Base-by-base conservation (phyloP, 192 early-diverging fungal genomes). In the Umbelopsis vinacea region DNA sequence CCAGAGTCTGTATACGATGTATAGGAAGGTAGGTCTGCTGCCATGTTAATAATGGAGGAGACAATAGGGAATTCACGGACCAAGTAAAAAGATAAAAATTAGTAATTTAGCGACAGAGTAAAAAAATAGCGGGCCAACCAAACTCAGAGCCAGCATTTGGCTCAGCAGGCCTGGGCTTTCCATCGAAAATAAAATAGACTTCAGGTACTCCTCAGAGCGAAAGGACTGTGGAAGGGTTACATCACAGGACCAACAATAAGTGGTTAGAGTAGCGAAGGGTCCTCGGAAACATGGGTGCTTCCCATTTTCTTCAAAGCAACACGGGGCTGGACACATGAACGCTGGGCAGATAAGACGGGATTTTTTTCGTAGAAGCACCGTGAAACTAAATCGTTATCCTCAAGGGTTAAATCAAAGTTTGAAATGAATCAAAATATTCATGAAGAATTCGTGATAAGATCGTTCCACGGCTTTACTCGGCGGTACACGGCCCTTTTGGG, bases 1-100 rank as follows among this genome's bases (percentile, higher is more conserved):
- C 57, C 57, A 29, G 57, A 38, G 29, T 63, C 57, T 29, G 57
- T 63, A 26, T 63, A 63, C 33, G 57, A 63, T 22, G 17, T n/a
- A 63, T 63, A 63, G n/a, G 57, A 17, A 37, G 57, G 15, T 9
- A 14, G 33, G 35, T 63, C 57, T 17, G 57, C 15, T 17, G 33
- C 33, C 57, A 63, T 63, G 57, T 29, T 50, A 17, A 14, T 5
- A 63, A 63, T 26, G 26, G 29, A 22, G 35, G 57, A 37, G 57
- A 38, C 26, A 14, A 54, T 9, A 7, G 29, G 26, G 53, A 26
- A 54, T 54, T 29, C 40, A 43, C 40, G 40, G 40, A 43, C 11
- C 40, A 43, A 43, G 40, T 43, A 6, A 29, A 3, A 43, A 4
- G 6, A 15, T n/a, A 50, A 50, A 50, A 50, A 50, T 5, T n/a